These are phyloP conservation scores for Solanum clarkiae DNA, from an alignment of 257 asterid species.

Conservation along the genomic window DNA sequence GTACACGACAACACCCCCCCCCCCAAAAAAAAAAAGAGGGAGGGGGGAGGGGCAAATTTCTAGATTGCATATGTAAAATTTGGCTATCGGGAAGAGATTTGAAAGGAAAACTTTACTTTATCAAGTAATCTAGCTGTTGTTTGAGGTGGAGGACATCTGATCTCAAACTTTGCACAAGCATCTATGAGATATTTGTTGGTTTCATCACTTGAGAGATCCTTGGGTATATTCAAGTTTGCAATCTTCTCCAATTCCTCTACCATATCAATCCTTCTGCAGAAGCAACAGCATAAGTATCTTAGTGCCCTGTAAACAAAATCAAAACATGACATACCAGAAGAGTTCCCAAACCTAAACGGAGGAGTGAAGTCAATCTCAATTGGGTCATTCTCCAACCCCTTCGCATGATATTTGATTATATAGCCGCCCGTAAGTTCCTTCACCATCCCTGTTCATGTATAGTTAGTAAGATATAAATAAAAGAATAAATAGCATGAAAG, in stretches of 20 bases:
- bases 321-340: background rate
- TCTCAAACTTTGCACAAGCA: conserved; percentile 61
- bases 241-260: conserved; percentile 78
- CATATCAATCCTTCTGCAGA: conserved; percentile 80
- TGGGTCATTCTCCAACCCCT: conserved; percentile 62
- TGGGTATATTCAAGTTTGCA: conserved; percentile 67
- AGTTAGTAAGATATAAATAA: background rate
- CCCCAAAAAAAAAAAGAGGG: background rate
- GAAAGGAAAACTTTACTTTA: conserved; percentile 31
- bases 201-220: conserved; percentile 70
- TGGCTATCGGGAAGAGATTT: background rate
- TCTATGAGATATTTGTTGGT: conserved; percentile 61
- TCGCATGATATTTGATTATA: conserved; percentile 74
- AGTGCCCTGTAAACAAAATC: background rate
- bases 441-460: conserved; percentile 57
- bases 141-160: conserved; percentile 87
- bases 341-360: conserved; percentile 63
- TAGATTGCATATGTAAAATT: background rate
- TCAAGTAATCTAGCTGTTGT: conserved; percentile 83
- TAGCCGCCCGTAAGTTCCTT: conserved; percentile 83
- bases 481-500: background rate
- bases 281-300: background rate
- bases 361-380: conserved; percentile 95
- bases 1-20: background rate
- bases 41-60: background rate